Evolutionary conservation across 179 eudicot genomes (phyloP), one percentile per base, ranked within the genome.

Genomic region (Actinidia polygama): DNA sequence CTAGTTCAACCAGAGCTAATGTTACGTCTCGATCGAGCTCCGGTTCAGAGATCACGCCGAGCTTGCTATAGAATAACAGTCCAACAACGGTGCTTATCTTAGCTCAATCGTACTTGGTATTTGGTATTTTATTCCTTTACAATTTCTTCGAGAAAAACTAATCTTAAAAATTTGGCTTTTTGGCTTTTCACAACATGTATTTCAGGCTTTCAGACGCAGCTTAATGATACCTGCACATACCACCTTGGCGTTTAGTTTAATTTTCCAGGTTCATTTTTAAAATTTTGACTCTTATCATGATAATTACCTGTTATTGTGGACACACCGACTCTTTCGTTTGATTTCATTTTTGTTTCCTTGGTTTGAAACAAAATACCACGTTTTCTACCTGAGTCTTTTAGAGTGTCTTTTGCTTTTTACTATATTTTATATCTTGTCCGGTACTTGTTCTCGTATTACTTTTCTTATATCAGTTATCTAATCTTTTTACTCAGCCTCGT

Each of bases 191-290:
- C 36, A 53, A 40, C 59, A 71, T 80, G 55, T 77, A 61, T 73
- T 88, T 72, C 91, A 96, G 98, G 95, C 90, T 74, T 96, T 95
- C 86, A 93, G 91, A 81, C 85, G 93, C 84, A 87, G 87, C 88
- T 89, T 96, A 87, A 96, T 96, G 99, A 93, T 96, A 82, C 97
- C 98, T 82, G 79, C 86, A 78, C 98, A 96, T 86, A 84, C 91
- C 79, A 84, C 90, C 84, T 83, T 96, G 85, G 99, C 98, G 10
- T 80, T 87, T 58, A 64, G 88, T 89, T 89, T 96, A 89, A 85
- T 92, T 87, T 96, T 88, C 89, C 98, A 96, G 98, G 99, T 96
- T 83, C 14, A 40, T 75, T 67, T 58, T 66, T 24, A 0, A 12
- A 51, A 46, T 63, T 79, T n/a, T 30, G 61, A 18, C 11, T 51